Evolutionary conservation across 2,329 filamentous ascomycete species (phyloP), one percentile per base, ranked within the genome.

Genomic region (Ceratocystis papillata): DNA sequence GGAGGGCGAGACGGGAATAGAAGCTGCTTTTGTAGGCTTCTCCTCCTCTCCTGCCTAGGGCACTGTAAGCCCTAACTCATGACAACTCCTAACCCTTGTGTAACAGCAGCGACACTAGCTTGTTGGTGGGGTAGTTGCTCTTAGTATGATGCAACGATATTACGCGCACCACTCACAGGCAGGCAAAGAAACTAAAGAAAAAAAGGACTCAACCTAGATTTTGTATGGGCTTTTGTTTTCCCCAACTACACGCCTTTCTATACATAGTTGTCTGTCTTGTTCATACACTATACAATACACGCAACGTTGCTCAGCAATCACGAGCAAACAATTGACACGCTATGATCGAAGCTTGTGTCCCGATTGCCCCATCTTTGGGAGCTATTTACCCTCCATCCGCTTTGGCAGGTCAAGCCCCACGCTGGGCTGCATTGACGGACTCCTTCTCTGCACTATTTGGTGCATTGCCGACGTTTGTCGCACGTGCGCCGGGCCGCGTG

Each of bases 401-500:
- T 60, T 77, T 91, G 20, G 74, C 81, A 6, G 77, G 80, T 30
- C 88, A 96, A 75, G 82, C 79, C 57, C 78, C 82, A 70, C 82
- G 94, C 76, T 97, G 93, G 89, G 83, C 87, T 71, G 79, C 77
- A 55, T 81, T 97, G 55, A 78, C 93, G 53, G 77, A 82, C 63
- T 81, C 81, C 70, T 97, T 97, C 77, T 79, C 86, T 70, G 76
- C 81, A 67, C 78, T 77, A 53, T 96, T 93, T 76, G 86, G 85
- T 70, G 81, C 84, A 63, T 78, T 81, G 17, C 86, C 92, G 48
- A 82, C 88, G 67, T 96, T 96, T 72, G 85, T 97, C 22, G 84
- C 93, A 8, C 87, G 94, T 69, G 96, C 92, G 65, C 94, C 94
- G 0, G 94, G 94, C 68, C 85, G 94, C 70, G 94, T 99, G 70